Conservation (phyloP, 2,329 filamentous ascomycete species). For the Bretziella fagacearum region DNA sequence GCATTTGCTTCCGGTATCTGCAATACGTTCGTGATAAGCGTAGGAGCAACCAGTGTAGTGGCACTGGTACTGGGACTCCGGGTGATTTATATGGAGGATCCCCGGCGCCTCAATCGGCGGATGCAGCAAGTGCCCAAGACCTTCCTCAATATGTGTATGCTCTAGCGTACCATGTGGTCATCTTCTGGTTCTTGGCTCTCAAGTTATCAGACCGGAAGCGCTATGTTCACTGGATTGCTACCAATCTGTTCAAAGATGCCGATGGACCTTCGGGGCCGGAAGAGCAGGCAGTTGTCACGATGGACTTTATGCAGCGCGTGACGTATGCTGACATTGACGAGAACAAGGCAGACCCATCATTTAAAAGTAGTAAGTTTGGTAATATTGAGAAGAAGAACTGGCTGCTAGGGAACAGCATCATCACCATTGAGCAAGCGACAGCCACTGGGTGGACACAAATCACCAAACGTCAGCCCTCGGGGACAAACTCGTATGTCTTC, state of each 20-base stretch:
- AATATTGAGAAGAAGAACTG: conserved; percentile 51
- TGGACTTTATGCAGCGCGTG: conserved; percentile 87
- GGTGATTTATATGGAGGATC: conserved; percentile 1
- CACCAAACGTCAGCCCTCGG: conserved; percentile 54
- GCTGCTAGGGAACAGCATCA: conserved; percentile 56
- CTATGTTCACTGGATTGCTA: conserved; percentile 80
- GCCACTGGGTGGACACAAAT: conserved; percentile 52
- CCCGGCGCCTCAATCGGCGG: conserved; percentile 12
- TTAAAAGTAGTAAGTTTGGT: conserved; percentile 46
- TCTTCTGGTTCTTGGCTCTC: conserved; percentile 89
- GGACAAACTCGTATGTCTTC: conserved; percentile 42
- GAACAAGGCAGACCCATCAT: conserved; percentile 47
- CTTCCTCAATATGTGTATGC: conserved; percentile 88
- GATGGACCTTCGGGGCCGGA: conserved; percentile 58
- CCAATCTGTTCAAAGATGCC: conserved; percentile 64
- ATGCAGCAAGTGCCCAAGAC: conserved; percentile 39
- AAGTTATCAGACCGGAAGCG: conserved; percentile 68
- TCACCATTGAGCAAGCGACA: conserved; percentile 56
- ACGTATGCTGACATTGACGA: conserved; percentile 75
- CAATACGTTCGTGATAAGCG: conserved; percentile 66
- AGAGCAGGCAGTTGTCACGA: conserved; percentile 81
- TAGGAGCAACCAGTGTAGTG: conserved; percentile 29
- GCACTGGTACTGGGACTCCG: neutral
- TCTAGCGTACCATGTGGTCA: conserved; percentile 84
- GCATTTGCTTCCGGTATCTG: conserved; percentile 84